Evolutionary conservation across 2,329 filamentous ascomycete genomes (phyloP).

Genomic region (Colletotrichum filicis): DNA sequence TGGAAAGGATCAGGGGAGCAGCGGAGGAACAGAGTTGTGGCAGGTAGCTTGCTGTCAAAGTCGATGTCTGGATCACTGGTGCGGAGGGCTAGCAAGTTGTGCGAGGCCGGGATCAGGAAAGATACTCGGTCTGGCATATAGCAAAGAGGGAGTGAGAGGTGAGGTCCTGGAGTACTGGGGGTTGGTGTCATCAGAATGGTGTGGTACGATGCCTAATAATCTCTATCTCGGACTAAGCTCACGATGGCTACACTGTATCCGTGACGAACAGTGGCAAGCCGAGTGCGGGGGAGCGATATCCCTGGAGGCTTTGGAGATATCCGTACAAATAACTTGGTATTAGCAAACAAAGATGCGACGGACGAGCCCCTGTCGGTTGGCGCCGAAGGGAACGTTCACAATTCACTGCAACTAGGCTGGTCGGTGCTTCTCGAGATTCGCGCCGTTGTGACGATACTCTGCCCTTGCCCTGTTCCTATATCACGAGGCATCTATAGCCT

Average conservation of each 20-base stretch:
- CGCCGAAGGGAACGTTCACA: constrained; percentile 6
- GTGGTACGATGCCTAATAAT: neutral
- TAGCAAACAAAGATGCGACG: constrained; percentile 19
- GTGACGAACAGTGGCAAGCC: neutral
- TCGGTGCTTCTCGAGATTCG: neutral
- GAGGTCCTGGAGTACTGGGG: neutral
- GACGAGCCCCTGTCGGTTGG: constrained; percentile 15
- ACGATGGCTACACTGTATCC: constrained; percentile 22
- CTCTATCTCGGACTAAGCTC: neutral
- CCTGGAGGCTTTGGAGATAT: constrained; percentile 7
- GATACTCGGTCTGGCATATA: neutral
- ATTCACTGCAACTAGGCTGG: neutral
- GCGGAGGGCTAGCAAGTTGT: constrained; percentile 1
- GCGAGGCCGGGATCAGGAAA: neutral
- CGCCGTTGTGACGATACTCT: neutral
- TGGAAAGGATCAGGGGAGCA: neutral
- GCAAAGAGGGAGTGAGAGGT: neutral
- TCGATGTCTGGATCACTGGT: constrained; percentile 22
- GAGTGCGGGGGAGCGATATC: constrained; percentile 11
- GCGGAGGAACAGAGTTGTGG: constrained; percentile 6
- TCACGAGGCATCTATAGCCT: constrained; percentile 4
- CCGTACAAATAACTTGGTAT: neutral
- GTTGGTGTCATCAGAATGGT: neutral
- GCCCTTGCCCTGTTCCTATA: constrained; percentile 12
- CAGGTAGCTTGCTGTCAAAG: constrained; percentile 17